Evolutionary conservation across 805 yeast species (phyloP), one percentile per base, ranked within the genome.

Genomic region (Pichia phayaonensis): DNA sequence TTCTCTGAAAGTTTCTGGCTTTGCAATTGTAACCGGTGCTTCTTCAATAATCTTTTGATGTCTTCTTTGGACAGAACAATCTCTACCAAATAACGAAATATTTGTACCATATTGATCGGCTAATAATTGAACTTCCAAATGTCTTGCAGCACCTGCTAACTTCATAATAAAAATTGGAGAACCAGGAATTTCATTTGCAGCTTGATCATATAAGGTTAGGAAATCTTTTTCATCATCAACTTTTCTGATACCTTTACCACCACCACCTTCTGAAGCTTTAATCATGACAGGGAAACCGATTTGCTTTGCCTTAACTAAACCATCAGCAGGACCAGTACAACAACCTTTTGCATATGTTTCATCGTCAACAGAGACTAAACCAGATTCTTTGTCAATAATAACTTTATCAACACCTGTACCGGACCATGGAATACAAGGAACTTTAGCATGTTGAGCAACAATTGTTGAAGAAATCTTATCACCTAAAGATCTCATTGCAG

Each of bases 221-320:
- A 94, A 94, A 61, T 90, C 86, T 56, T 81, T 83, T 68, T 86
- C 96, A 56, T 75, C 67, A 51, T 87, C 96, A 57, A 90, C 98
- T 72, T 90, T 90, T 75, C 99, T 85, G 69, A 94, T 94, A 80
- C 99, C 99, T 73, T 94, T 94, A 76, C 99, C 99, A 74, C 99
- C 99, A 72, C 99, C 99, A 76, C 99, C 99, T 81, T 94, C 99
- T 52, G 97, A 90, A 46, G 99, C 99, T 72, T 94, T 94, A 66
- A 94, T 83, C 99, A 94, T 94, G 49, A 94, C 96, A 31, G 99
- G 99, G 75, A 94, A 90, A 1, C 99, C 99, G 62, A 94, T 90
- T 62, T 77, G 68, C 61, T 76, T 80, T 53, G 99, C 99, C 67
- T 86, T 87, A 42, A 59, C 76, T 50, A 94, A 76, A 56, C 98